Evolutionary conservation across 2,329 filamentous ascomycete genomes (phyloP).

Genomic region (Beauveria pseudobassiana): DNA sequence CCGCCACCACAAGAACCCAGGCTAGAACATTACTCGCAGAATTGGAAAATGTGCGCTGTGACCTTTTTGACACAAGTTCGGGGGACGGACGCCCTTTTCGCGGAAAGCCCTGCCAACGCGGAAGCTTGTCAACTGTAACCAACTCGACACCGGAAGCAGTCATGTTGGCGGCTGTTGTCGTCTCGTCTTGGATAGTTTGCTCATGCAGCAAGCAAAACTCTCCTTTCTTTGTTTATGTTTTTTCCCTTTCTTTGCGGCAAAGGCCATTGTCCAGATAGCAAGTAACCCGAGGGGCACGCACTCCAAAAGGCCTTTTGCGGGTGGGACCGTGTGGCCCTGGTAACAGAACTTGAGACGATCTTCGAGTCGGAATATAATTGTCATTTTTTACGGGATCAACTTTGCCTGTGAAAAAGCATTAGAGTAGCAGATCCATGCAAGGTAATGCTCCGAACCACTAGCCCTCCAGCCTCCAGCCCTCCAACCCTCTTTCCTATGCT

Average conservation of each 20-base stretch:
- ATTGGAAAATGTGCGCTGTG: no score
- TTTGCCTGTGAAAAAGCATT: slow-evolving; percentile 35
- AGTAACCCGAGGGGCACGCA: background rate
- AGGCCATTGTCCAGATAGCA: background rate
- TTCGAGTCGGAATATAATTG: slow-evolving; percentile 17
- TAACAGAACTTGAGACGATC: slow-evolving; percentile 22
- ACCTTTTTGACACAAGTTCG: no score
- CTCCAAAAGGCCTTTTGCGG: background rate
- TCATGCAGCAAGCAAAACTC: background rate
- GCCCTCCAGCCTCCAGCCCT: background rate
- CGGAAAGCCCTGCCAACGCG: background rate
- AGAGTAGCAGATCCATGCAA: slow-evolving; percentile 34
- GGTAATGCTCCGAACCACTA: slow-evolving; percentile 9
- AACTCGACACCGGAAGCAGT: slow-evolving; percentile 6
- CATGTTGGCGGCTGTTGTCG: background rate
- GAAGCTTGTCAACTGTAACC: slow-evolving; percentile 6
- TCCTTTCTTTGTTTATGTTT: background rate
- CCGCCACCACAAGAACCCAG: no score
- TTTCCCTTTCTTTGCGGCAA: background rate
- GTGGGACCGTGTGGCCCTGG: slow-evolving; percentile 1
- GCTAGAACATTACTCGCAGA: no score
- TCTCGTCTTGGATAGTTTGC: slow-evolving; percentile 6
- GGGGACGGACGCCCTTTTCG: no score
- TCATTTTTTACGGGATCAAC: slow-evolving; percentile 19
- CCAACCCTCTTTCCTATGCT: background rate